These are phyloP conservation scores for Sicyos baderoa DNA, from an alignment of 306 rosid genomes.

Conservation along the genomic window DNA sequence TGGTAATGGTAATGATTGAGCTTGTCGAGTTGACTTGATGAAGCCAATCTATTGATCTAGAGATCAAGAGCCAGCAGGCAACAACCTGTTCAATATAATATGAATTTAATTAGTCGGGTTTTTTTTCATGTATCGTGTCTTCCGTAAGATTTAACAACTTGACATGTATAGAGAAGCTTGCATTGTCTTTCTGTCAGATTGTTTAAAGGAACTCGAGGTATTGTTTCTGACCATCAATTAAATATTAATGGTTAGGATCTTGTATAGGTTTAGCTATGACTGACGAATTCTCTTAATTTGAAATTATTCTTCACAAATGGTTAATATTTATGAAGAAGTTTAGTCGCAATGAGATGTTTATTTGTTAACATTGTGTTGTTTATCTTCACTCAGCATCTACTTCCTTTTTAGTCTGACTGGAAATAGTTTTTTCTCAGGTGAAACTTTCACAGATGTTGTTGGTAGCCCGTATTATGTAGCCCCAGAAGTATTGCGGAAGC, in stretches of 20 bases:
- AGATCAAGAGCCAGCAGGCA: not conserved
- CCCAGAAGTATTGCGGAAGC: slow-evolving; percentile 85
- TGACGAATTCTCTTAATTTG: not conserved
- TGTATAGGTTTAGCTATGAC: not conserved
- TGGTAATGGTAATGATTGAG: not conserved
- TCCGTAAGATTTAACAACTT: not conserved
- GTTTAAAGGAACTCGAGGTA: not conserved
- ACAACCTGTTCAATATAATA: not conserved
- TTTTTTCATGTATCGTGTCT: no score
- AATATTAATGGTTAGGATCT: not conserved
- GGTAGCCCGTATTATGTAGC: slow-evolving; percentile 99
- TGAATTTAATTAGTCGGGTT: not conserved
- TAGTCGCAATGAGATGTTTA: not conserved
- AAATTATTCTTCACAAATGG: not conserved
- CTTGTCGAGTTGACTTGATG: slow-evolving; percentile 1
- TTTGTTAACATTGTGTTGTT: not conserved
- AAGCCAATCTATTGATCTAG: not conserved
- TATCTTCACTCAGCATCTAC: not conserved
- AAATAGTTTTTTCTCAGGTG: slow-evolving; percentile 46
- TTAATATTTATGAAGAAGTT: not conserved
- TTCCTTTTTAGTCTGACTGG: not conserved
- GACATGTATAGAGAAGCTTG: not conserved
- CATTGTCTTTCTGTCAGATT: not conserved
- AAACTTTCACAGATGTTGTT: slow-evolving; percentile 77
- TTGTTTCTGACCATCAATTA: not conserved